Evolutionary conservation across 2,329 filamentous ascomycete species (phyloP), one percentile per base, ranked within the genome.

Genomic region (Fusarium brachygibbosum): DNA sequence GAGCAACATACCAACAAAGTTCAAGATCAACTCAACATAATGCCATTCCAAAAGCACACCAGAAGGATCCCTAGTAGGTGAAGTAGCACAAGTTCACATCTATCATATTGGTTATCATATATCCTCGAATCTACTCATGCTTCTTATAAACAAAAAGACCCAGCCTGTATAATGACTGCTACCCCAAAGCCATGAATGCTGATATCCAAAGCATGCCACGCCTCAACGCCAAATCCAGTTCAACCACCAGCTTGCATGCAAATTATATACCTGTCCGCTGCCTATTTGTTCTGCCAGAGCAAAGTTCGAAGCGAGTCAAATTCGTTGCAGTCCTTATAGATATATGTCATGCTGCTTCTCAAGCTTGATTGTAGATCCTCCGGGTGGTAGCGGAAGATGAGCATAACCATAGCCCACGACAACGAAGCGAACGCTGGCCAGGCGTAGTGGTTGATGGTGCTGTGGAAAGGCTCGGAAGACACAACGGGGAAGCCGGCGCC

Each of bases 321-420:
- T 62, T 92, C 86, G 76, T 98, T 92, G 69, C 92, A 93, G 79
- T 98, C 92, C 62, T 89, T 86, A 79, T 95, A 99, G 84, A 99
- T 97, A 77, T 99, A 99, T 74, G 89, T 93, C 96, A 99, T 99
- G 83, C 94, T 98, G 81, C 90, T 94, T 79, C 93, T 88, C 84
- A 99, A 82, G 79, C 94, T 98, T 63, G 90, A 89, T 85, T 98
- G 96, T 77, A 99, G 87, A 58, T 92, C 93, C 75, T 97, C 93
- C 7, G 96, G 94, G 82, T 98, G 90, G 87, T 92, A 93, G 74
- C 92, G 88, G 84, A 98, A 99, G 65, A 99, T 81, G 82, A 95
- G 93, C 96, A 99, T 99, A 69, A 99, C 94, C 76, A 89, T 84
- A 6, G 91, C 96, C 96, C 96, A 99, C 76, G 91, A 97, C 69